phyloP scores from a whole-genome alignment of 805 yeast genomes.

The Saccharomycopsis oosterbeekiorum region DNA sequence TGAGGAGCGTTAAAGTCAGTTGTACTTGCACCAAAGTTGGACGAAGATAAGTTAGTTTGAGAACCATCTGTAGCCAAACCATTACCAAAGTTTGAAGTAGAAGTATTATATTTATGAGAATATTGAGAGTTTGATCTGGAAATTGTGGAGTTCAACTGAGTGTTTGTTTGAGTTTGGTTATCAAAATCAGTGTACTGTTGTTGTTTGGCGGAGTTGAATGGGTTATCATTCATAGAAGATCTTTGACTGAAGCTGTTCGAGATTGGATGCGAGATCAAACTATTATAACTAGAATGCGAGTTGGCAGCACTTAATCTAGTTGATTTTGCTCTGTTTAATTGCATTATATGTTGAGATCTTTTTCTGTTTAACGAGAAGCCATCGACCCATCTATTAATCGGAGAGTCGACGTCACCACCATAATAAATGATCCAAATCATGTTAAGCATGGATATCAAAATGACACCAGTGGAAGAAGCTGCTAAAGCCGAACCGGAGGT shows the following conservation, averaged over 20 bases:
- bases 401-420: slow-evolving; percentile 87
- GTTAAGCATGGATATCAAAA: slow-evolving; percentile 71
- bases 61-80: background rate
- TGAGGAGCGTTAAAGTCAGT: background rate
- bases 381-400: slow-evolving; percentile 75
- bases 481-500: slow-evolving; percentile 51
- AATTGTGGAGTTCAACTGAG: slow-evolving; percentile 15
- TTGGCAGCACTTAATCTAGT: slow-evolving; percentile 10
- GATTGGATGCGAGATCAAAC: slow-evolving; percentile 16
- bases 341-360: slow-evolving; percentile 2
- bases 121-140: slow-evolving; percentile 14
- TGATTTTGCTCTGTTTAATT: slow-evolving; percentile 10
- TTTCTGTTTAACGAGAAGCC: slow-evolving; percentile 55
- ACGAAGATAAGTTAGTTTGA: background rate
- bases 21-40: slow-evolving; percentile 1
- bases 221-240: slow-evolving; percentile 15
- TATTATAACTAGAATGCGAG: slow-evolving; percentile 10
- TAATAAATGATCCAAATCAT: slow-evolving; percentile 79
- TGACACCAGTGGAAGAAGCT: slow-evolving; percentile 90
- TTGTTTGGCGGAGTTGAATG: slow-evolving; percentile 18
- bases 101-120: slow-evolving; percentile 15
- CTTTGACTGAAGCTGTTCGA: slow-evolving; percentile 14
- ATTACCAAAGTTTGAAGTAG: slow-evolving; percentile 4
- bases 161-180: slow-evolving; percentile 16
- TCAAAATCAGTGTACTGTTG: slow-evolving; percentile 19